A percentile compares a stretch with the other conserved stretches of the same genome.
These are phyloP conservation scores for Pleurostoma richardsiae DNA, from an alignment of 2,329 filamentous ascomycete species.

Conservation along the genomic window DNA sequence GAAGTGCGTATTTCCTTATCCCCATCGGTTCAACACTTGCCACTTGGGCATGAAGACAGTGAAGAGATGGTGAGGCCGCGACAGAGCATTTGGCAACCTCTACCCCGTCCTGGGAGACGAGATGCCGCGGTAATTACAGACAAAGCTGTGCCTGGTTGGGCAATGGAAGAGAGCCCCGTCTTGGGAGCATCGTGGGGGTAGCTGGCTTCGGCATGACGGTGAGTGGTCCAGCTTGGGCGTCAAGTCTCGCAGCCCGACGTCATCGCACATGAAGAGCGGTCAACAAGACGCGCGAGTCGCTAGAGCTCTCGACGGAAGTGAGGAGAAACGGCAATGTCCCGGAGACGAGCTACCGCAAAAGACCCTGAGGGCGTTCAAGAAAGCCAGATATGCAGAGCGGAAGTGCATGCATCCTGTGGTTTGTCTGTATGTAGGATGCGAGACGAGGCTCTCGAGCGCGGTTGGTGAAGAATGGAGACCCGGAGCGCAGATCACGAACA, in stretches of 20 bases:
- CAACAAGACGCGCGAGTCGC: not conserved
- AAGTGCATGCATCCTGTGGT: not conserved
- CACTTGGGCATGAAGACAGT: not conserved
- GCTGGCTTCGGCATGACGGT: not conserved
- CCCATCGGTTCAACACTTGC: not conserved
- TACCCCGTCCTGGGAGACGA: not conserved
- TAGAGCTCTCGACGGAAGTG: not conserved
- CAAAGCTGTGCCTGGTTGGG: not conserved
- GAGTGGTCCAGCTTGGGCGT: not conserved
- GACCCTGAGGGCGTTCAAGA: not conserved
- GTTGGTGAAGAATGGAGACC: not conserved
- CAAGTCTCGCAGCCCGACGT: not conserved
- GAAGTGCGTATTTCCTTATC: too few species aligned
- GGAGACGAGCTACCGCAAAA: not conserved
- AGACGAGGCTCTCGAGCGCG: not conserved
- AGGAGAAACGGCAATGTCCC: not conserved
- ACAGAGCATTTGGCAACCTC: not conserved
- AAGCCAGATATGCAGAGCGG: not conserved
- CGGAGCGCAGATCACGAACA: too few species aligned
- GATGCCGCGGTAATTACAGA: not conserved
- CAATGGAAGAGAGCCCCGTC: not conserved
- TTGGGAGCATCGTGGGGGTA: not conserved
- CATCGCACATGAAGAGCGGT: not conserved
- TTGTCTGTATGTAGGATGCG: not conserved
- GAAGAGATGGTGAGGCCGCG: not conserved